phyloP scores from a whole-genome alignment of 139 green algal species.

The Coccomyxa sp. region DNA sequence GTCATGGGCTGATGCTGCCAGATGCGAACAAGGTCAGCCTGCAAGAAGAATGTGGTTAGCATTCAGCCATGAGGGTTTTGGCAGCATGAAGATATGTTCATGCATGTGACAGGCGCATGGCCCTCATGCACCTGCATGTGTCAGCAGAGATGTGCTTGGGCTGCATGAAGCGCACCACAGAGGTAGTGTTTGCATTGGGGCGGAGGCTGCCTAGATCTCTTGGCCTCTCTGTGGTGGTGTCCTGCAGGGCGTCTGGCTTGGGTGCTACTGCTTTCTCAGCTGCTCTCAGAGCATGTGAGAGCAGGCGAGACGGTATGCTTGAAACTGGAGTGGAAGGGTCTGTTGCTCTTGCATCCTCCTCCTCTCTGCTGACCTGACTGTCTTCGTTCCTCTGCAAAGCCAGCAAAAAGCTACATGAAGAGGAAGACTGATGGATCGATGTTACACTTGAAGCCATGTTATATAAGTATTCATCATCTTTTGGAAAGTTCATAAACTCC shows the following conservation, averaged over 20 bases:
- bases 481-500: background rate
- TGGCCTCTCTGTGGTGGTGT: no score
- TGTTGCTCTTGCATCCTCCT: no score
- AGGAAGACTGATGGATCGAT: background rate
- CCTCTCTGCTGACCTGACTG: no score
- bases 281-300: no score
- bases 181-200: background rate
- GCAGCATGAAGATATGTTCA: background rate
- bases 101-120: background rate
- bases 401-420: background rate
- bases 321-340: no score
- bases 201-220: background rate
- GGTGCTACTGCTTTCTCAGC: no score
- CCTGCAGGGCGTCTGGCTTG: no score
- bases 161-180: background rate
- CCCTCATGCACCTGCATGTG: background rate
- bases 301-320: no score
- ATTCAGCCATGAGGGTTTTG: no score
- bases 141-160: background rate
- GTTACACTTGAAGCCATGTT: background rate
- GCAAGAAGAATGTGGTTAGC: background rate
- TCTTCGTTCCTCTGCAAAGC: background rate
- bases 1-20: background rate
- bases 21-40: background rate
- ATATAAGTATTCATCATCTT: background rate